A percentile compares a stretch with the other conserved stretches of the same genome.
phyloP scores from a whole-genome alignment of 208 protist genomes.

The Acanthamoeba sp. region DNA sequence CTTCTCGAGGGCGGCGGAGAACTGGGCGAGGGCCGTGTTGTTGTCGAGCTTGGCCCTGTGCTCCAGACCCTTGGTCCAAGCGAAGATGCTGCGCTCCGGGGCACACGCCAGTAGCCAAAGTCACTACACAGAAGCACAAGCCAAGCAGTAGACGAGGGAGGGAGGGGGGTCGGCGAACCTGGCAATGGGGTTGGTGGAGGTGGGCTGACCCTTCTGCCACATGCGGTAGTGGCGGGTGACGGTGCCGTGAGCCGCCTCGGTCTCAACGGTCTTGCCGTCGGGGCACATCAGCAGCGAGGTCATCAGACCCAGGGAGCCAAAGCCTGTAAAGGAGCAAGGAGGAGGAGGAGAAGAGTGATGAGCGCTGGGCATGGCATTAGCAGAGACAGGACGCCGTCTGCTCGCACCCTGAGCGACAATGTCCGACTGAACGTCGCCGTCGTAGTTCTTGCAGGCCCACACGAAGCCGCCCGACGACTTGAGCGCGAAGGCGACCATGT shows the following conservation, averaged over 20 bases:
- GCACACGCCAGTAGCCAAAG: neutral
- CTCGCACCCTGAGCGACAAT: conserved; percentile 94
- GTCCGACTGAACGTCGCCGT: conserved; percentile 98
- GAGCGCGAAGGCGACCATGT: conserved; percentile 95
- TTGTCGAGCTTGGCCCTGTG: conserved; percentile 97
- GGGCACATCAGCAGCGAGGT: conserved; percentile 97
- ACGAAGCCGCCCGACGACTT: conserved; percentile 93
- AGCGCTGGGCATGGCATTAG: neutral
- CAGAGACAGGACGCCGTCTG: neutral
- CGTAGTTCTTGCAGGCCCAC: conserved; percentile 99
- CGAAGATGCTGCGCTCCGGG: conserved; percentile 93
- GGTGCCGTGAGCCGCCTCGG: conserved; percentile 98
- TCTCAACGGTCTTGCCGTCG: conserved; percentile 97
- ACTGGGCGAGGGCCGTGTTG: conserved; percentile 93
- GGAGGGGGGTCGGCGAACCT: conserved; percentile 80
- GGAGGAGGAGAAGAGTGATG: neutral
- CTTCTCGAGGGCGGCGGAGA: conserved; percentile 93
- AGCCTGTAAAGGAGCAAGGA: conserved; percentile 88
- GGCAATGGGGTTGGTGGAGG: conserved; percentile 98
- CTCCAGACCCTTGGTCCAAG: conserved; percentile 96
- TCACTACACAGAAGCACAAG: no score
- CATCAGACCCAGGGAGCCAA: conserved; percentile 98
- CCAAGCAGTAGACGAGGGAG: neutral
- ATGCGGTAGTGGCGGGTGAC: conserved; percentile 98
- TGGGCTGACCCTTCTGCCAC: conserved; percentile 96